Evolutionary conservation across 306 rosid species (phyloP).

Genomic region (Begonia loranthoides): DNA sequence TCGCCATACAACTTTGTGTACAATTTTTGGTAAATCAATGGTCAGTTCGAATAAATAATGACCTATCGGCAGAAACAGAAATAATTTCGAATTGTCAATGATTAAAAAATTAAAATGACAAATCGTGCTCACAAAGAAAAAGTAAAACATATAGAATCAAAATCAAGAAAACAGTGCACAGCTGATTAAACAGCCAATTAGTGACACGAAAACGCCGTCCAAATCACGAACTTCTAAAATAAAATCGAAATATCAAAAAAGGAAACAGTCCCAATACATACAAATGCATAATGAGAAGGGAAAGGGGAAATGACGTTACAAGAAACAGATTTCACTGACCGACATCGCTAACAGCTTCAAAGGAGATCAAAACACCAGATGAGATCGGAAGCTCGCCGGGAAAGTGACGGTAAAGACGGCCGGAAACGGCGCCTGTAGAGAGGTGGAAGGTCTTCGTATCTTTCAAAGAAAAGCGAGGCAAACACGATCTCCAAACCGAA

Average conservation of each 20-base stretch:
- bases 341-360: slow-evolving; percentile 16
- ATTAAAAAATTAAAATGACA: background rate
- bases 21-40: too few relatives aligned
- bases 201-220: background rate
- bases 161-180: background rate
- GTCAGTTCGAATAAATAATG: too few relatives aligned
- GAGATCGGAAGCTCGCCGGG: background rate
- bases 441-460: background rate
- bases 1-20: too few relatives aligned
- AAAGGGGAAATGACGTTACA: background rate
- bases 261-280: background rate
- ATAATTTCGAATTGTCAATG: background rate
- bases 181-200: background rate
- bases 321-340: slow-evolving; percentile 16
- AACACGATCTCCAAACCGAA: background rate
- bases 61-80: too few relatives aligned
- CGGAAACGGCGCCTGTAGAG: background rate
- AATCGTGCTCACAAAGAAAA: background rate
- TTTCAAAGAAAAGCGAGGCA: background rate
- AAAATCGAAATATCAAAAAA: background rate
- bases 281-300: background rate
- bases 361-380: slow-evolving; percentile 1
- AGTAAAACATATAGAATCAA: background rate
- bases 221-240: background rate
- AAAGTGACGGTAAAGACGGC: too few relatives aligned